Conservation (phyloP, 2,329 filamentous ascomycete species). For the Botrytis fabae region DNA sequence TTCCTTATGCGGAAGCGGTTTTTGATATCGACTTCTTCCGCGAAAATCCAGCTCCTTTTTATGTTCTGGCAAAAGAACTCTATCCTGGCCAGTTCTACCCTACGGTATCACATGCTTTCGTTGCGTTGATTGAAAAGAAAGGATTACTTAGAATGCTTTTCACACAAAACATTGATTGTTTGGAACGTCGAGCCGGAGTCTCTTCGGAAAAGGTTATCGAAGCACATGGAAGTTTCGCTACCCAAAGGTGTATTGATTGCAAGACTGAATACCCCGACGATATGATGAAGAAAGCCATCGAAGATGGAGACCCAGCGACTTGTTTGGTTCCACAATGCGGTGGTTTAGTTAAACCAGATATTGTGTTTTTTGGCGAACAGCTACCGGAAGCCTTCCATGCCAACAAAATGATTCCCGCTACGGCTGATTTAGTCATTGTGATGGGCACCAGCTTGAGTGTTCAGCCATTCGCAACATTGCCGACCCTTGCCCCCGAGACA, state of each 20-base stretch:
- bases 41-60: conserved; percentile 83
- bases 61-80: conserved; percentile 85
- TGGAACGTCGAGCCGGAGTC: conserved; percentile 85
- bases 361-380: conserved; percentile 80
- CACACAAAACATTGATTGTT: conserved; percentile 96
- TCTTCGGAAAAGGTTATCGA: conserved; percentile 81
- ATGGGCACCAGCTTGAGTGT: conserved; percentile 88
- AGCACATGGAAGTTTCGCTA: conserved; percentile 92
- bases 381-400: conserved; percentile 66
- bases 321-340: conserved; percentile 64
- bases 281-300: conserved; percentile 70
- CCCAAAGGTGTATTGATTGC: conserved; percentile 90
- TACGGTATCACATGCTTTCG: conserved; percentile 87
- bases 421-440: conserved; percentile 77
- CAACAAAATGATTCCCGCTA: conserved; percentile 53
- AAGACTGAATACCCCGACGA: conserved; percentile 68
- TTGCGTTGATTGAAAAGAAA: conserved; percentile 78
- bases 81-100: conserved; percentile 88
- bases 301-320: conserved; percentile 65
- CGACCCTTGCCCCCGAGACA: conserved; percentile 58
- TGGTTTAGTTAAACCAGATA: conserved; percentile 77
- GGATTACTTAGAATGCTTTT: conserved; percentile 81
- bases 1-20: conserved; percentile 88
- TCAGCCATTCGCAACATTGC: conserved; percentile 84
- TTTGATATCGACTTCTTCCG: conserved; percentile 93